A percentile compares a stretch with the other conserved stretches of the same genome.
phyloP scores from a whole-genome alignment of 306 rosid species.

The Prunus armeniaca region DNA sequence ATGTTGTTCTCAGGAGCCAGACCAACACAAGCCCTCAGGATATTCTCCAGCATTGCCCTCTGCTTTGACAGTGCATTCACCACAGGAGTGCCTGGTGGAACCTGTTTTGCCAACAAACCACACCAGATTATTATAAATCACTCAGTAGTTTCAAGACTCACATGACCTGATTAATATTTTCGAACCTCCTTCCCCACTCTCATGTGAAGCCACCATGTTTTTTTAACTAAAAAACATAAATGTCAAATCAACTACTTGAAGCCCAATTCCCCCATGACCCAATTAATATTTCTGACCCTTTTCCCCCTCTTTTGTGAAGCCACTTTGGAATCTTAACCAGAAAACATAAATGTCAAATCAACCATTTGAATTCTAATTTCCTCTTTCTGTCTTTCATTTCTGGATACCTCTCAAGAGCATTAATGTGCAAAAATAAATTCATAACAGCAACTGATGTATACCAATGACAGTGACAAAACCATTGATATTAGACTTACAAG shows the following conservation, averaged over 20 bases:
- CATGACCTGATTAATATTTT: not conserved
- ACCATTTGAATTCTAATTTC: not conserved
- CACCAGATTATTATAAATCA: not conserved
- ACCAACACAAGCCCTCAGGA: conserved; percentile 94
- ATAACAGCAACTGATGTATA: too few relatives aligned
- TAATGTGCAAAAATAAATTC: not conserved
- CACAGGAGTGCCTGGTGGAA: conserved; percentile 97
- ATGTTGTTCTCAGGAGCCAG: conserved; percentile 99
- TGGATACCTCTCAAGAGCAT: not conserved
- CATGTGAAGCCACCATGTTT: too few relatives aligned
- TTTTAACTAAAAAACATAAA: not conserved
- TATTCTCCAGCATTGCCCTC: conserved; percentile 97
- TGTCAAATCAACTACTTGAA: not conserved
- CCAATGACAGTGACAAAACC: too few relatives aligned
- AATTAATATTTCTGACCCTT: not conserved
- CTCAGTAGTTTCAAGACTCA: not conserved
- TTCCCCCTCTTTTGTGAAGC: not conserved
- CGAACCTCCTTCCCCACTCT: too few relatives aligned
- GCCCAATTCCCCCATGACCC: not conserved
- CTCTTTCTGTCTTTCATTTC: not conserved
- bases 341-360: not conserved
- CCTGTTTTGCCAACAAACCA: conserved; percentile 40
- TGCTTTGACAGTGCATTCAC: conserved; percentile 98
- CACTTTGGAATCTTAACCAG: not conserved
- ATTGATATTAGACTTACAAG: conserved; percentile 55